Conservation (phyloP, 768 basidiomycete genomes). For the Lanmaoa rubissima region DNA sequence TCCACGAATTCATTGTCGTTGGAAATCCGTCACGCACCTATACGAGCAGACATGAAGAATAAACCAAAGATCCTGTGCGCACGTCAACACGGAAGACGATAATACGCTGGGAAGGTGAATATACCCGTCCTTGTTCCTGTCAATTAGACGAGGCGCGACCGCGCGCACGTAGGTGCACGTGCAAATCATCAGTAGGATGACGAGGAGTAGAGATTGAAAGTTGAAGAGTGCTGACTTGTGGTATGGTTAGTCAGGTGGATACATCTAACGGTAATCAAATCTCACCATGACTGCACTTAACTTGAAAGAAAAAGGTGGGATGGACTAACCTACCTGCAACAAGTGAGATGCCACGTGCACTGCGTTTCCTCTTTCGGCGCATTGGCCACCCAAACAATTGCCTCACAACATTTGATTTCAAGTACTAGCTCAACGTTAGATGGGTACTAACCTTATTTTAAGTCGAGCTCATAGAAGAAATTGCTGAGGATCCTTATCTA, state of each 20-base stretch:
- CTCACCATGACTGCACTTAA: constrained; percentile 20
- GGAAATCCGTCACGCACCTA: constrained; percentile 59
- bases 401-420: neutral
- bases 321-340: neutral
- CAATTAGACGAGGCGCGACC: constrained; percentile 84
- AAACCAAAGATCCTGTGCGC: constrained; percentile 76
- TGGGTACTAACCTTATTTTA: neutral
- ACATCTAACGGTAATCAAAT: neutral
- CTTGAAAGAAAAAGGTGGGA: neutral
- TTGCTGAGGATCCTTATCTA: neutral
- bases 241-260: neutral
- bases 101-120: neutral
- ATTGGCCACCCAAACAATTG: neutral
- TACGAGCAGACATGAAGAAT: constrained; percentile 93
- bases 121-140: constrained; percentile 94
- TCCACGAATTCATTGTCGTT: neutral
- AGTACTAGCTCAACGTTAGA: neutral
- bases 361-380: neutral
- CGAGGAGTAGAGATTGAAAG: constrained; percentile 92
- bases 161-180: constrained; percentile 96
- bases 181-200: constrained; percentile 91
- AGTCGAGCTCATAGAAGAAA: neutral
- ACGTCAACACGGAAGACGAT: constrained; percentile 2
- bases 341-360: neutral
- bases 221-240: constrained; percentile 94